phyloP scores from a whole-genome alignment of 306 rosid species.

The Vicia faba region DNA sequence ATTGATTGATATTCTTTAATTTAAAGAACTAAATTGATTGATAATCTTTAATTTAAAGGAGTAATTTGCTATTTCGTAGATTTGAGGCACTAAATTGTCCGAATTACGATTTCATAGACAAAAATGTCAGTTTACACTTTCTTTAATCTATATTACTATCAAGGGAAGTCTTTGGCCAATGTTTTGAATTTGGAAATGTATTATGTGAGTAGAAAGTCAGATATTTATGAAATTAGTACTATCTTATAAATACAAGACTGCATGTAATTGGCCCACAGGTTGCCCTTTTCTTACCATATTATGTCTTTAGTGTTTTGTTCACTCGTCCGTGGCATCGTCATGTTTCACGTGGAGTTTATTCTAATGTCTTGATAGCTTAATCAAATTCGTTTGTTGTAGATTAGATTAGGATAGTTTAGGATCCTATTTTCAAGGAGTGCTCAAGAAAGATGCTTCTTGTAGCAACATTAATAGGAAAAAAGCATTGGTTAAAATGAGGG shows the following conservation, averaged over 20 bases:
- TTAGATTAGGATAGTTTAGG: background rate
- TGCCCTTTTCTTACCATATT: background rate
- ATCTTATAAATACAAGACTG: background rate
- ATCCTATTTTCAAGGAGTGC: background rate
- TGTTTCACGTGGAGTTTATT: background rate
- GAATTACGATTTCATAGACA: no score
- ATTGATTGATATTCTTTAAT: no score
- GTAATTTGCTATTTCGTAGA: no score
- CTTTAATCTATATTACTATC: background rate
- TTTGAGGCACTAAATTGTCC: no score
- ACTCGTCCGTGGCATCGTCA: background rate
- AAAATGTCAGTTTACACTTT: no score
- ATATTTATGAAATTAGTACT: background rate
- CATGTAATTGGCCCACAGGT: background rate
- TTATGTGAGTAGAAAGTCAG: background rate
- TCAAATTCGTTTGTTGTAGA: background rate
- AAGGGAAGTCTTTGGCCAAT: background rate
- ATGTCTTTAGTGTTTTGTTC: background rate
- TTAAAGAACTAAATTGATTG: no score
- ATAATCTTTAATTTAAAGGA: no score
- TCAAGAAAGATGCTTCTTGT: background rate
- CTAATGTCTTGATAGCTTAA: background rate
- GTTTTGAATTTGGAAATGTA: background rate
- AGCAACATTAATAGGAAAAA: background rate
- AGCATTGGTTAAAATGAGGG: slow-evolving; percentile 2